Percentiles rank a stretch among this genome's conserved stretches.
Evolutionary conservation across 2,329 filamentous ascomycete genomes (phyloP).

Genomic region (Rasamsonia emersonii): DNA sequence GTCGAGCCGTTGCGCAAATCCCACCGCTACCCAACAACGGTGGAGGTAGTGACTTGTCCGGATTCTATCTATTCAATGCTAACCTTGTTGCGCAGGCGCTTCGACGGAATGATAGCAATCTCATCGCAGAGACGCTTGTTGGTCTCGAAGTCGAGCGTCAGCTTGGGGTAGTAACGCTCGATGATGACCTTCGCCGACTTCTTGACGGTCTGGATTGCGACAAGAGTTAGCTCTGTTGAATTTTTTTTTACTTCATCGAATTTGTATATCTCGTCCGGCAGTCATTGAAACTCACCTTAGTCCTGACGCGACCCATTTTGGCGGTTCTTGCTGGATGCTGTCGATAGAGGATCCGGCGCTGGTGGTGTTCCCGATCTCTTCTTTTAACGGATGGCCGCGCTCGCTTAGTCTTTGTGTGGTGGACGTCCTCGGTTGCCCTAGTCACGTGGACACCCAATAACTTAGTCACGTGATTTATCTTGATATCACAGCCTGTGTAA

Average conservation of each 20-base stretch:
- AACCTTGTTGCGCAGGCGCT: conserved; percentile 99
- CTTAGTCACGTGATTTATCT: conserved; percentile 9
- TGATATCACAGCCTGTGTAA: too few relatives aligned
- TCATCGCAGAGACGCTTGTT: conserved; percentile 99
- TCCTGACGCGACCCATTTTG: conserved; percentile 44
- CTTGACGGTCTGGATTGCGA: conserved; percentile 60
- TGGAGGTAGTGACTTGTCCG: too few relatives aligned
- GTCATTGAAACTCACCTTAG: conserved; percentile 28
- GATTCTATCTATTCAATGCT: conserved; percentile 9
- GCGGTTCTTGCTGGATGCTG: conserved; percentile 23
- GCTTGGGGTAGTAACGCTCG: conserved; percentile 94
- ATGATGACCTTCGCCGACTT: conserved; percentile 99
- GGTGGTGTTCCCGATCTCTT: background rate
- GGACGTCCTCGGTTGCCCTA: conserved; percentile 2
- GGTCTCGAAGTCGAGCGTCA: conserved; percentile 99
- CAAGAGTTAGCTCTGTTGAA: conserved; percentile 5
- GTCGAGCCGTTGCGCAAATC: too few relatives aligned
- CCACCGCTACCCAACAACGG: too few relatives aligned
- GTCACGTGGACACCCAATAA: conserved; percentile 7
- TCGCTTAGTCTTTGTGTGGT: conserved; percentile 9
- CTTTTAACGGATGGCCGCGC: too few relatives aligned
- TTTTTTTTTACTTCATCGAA: too few relatives aligned
- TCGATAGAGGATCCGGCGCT: conserved; percentile 4
- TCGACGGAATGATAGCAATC: conserved; percentile 97
- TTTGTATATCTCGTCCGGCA: background rate